Evolutionary conservation across 805 yeast genomes (phyloP), one percentile per base, ranked within the genome.

Genomic region (Candida dajiaensis): DNA sequence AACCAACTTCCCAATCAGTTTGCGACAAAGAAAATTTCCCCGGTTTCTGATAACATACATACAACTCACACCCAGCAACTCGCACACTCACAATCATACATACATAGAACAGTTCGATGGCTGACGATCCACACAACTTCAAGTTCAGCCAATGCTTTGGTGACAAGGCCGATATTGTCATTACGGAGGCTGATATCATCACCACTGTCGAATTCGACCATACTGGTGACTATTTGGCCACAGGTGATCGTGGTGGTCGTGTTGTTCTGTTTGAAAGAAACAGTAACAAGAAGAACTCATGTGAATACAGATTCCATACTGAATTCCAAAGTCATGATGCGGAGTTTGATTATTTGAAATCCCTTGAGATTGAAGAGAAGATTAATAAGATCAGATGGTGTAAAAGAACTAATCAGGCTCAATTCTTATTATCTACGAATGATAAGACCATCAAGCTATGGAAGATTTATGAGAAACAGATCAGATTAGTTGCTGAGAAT

Each of bases 321-420:
- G 99, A 94, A 66, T 94, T 94, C 68, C 99, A 94, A 72, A 80
- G 89, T 63, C 99, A 94, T 69, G 99, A 94, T 68, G 97, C 98
- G 10, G 99, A 94, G 67, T 94, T 94, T 62, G 99, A 94, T 69
- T 94, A 94, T 69, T 75, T 94, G 54, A 94, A 95, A 70, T 85
- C 96, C 21, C 73, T 94, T 54, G 99, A 95, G 68, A 95, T 94
- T 62, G 99, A 94, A 69, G 99, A 94, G 70, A 92, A 92, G 67
- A 95, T 94, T 68, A 94, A 94, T 71, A 92, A 94, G 70, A 92
- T 95, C 65, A 89, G 89, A 68, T 94, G 99, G 99, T 78, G 95
- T 61, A 81, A 78, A 57, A 81, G 95, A 51, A 82, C 85, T 43
- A 92, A 89, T 68, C 83, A 84, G 61, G 87, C 97, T n/a, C 92